These are phyloP conservation scores for Cercis canadensis DNA, from an alignment of 306 rosid species.

Conservation along the genomic window DNA sequence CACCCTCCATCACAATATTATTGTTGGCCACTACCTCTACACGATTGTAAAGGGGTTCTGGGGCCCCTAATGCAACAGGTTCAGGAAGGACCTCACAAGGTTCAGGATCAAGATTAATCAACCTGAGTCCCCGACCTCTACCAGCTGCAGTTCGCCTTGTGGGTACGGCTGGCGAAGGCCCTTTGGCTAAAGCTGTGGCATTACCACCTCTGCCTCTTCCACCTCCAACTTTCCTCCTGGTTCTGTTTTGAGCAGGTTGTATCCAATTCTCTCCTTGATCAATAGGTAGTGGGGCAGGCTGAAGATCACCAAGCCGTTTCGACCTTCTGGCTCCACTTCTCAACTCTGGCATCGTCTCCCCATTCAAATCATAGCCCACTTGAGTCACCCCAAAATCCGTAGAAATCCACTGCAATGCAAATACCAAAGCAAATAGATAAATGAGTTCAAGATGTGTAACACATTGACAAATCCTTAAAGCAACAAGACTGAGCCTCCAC, in stretches of 20 bases:
- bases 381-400: conserved; percentile 36
- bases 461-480: conserved; percentile 18
- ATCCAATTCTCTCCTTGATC: conserved; percentile 76
- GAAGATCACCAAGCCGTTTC: conserved; percentile 92
- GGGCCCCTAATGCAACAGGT: conserved; percentile 68
- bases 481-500: conserved; percentile 29
- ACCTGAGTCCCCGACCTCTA: conserved; percentile 91
- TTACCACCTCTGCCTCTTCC: conserved; percentile 93
- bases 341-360: conserved; percentile 99
- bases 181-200: conserved; percentile 78
- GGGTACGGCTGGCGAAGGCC: conserved; percentile 77
- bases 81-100: conserved; percentile 72
- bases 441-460: conserved; percentile 30
- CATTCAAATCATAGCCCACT: conserved; percentile 90
- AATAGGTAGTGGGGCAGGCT: conserved; percentile 68
- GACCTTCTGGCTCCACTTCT: conserved; percentile 98
- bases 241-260: conserved; percentile 70
- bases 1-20: conserved; percentile 78
- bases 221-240: conserved; percentile 79
- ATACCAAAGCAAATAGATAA: conserved; percentile 20
- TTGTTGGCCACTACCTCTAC: conserved; percentile 74
- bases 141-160: conserved; percentile 86
- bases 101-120: conserved; percentile 81
- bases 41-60: conserved; percentile 60
- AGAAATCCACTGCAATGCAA: conserved; percentile 48